Percentiles rank a stretch among this genome's conserved stretches.
Conservation (phyloP, 345 rosid species). For the Bretschneidera sinensis region DNA sequence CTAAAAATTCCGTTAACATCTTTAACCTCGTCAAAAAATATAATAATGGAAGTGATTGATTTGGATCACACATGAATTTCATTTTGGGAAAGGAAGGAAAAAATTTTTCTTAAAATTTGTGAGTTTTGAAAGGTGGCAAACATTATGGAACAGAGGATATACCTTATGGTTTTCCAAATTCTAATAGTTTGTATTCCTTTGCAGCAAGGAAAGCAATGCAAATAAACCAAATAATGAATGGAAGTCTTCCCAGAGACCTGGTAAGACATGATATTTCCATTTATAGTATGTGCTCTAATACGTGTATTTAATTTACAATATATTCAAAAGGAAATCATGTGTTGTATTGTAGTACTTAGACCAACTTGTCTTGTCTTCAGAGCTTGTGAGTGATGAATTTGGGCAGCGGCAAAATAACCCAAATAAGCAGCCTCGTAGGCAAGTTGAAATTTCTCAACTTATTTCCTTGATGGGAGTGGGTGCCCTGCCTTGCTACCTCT, state of each 20-base stretch:
- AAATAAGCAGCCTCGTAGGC: conserved; percentile 53
- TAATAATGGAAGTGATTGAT: no score
- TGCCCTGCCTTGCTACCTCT: neutral
- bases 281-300: neutral
- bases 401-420: conserved; percentile 44
- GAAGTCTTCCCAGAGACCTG: conserved; percentile 51
- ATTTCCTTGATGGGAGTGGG: neutral
- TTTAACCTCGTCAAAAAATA: no score
- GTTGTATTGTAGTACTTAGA: conserved; percentile 4
- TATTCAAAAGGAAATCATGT: neutral
- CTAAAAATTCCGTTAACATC: no score
- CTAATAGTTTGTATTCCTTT: conserved; percentile 19
- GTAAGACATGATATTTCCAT: conserved; percentile 31
- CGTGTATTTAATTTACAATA: neutral
- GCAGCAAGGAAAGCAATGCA: conserved; percentile 51
- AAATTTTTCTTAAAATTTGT: no score
- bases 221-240: conserved; percentile 42
- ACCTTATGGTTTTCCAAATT: neutral
- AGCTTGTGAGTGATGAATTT: conserved; percentile 45
- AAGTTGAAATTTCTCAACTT: conserved; percentile 18
- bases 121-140: no score
- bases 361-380: conserved; percentile 27
- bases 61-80: no score
- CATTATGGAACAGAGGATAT: no score
- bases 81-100: no score